Percentiles rank a stretch among this genome's conserved stretches.
phyloP scores from a whole-genome alignment of 768 basidiomycete species.

The Russula dissimulans region DNA sequence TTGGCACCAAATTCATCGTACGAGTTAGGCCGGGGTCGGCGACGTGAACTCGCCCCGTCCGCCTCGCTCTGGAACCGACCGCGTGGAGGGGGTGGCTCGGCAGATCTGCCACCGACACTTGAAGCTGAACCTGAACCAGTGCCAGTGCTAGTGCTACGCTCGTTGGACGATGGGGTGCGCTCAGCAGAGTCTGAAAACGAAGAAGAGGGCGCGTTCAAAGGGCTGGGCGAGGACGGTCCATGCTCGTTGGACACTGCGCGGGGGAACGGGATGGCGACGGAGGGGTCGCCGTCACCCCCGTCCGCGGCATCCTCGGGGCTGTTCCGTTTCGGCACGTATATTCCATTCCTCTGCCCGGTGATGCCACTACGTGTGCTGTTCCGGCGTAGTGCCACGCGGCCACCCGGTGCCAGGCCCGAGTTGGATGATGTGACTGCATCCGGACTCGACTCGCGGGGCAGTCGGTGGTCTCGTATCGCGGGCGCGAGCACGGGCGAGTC shows the following conservation, averaged over 20 bases:
- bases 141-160: background rate
- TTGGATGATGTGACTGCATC: conserved; percentile 31
- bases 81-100: conserved; percentile 36
- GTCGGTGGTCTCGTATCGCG: conserved; percentile 25
- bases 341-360: conserved; percentile 2
- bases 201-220: conserved; percentile 7
- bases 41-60: conserved; percentile 43
- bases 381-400: conserved; percentile 44
- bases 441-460: conserved; percentile 47
- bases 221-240: conserved; percentile 31
- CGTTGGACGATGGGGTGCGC: background rate
- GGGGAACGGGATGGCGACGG: conserved; percentile 51
- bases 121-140: background rate
- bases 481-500: conserved; percentile 36
- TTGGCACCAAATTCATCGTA: conserved; percentile 56
- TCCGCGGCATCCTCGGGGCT: conserved; percentile 13
- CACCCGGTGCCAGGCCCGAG: conserved; percentile 27
- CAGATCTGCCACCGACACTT: conserved; percentile 1
- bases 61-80: conserved; percentile 70
- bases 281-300: conserved; percentile 25
- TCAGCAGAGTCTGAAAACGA: conserved; percentile 9
- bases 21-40: conserved; percentile 53
- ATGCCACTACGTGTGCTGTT: conserved; percentile 30
- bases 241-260: conserved; percentile 47
- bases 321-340: conserved; percentile 9